Conservation (phyloP, 345 rosid species). For the Mallotus nudiflorus region DNA sequence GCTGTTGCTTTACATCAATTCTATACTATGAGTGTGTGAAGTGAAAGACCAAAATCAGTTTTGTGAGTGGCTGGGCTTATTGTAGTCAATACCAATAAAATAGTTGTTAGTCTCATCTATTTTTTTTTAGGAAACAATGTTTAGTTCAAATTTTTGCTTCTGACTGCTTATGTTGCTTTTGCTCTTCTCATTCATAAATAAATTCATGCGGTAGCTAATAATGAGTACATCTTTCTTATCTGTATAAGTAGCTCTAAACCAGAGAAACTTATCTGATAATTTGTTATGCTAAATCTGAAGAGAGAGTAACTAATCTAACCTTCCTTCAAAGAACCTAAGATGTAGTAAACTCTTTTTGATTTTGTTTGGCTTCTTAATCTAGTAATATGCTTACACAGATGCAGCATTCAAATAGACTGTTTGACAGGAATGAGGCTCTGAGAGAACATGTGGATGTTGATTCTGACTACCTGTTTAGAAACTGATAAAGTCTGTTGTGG, state of each 20-base stretch:
- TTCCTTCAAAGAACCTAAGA: constrained; percentile 53
- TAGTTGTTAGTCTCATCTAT: too few species aligned
- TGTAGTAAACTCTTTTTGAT: constrained; percentile 43
- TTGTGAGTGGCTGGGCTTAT: not conserved
- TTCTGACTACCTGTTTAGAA: constrained; percentile 28
- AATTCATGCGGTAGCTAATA: constrained; percentile 26
- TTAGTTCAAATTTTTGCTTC: not conserved
- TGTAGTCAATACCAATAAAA: not conserved
- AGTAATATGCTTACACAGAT: constrained; percentile 39
- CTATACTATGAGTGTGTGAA: not conserved
- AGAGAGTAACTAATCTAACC: constrained; percentile 35
- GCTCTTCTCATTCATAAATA: constrained; percentile 12
- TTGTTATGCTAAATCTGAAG: constrained; percentile 51
- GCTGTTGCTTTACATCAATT: not conserved
- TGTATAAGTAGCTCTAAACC: constrained; percentile 27
- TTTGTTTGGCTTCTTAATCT: constrained; percentile 38
- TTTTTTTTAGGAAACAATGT: too few species aligned
- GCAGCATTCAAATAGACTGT: constrained; percentile 41
- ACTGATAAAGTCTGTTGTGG: constrained; percentile 28
- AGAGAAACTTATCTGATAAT: constrained; percentile 32
- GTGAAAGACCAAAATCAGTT: not conserved
- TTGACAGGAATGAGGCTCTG: constrained; percentile 24
- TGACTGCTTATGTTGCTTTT: constrained; percentile 5
- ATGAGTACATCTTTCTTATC: constrained; percentile 24
- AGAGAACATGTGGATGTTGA: constrained; percentile 28